Base-by-base conservation (phyloP, 2,329 filamentous ascomycete genomes). In the Clarireedia paspali region DNA sequence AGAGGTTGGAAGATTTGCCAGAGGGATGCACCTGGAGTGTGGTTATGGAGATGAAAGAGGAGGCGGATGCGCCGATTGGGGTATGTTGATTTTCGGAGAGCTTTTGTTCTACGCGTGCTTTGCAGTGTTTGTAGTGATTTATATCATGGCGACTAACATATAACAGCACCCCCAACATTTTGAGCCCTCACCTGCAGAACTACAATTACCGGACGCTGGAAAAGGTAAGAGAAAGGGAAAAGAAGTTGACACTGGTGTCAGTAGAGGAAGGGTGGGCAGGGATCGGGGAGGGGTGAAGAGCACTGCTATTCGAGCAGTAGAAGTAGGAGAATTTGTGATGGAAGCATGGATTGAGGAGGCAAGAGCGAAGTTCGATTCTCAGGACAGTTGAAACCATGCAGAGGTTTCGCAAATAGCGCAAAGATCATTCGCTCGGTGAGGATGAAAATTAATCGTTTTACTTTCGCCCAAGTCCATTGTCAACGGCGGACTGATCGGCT, bases 321-420 rank as follows among this genome's bases (percentile, higher is more conserved):
- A 84, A 62, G 79, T 82, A 2, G 85, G 84, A 4, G 82, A 85
- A 57, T 80, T 88, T 67, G 73, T 79, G 24, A 77, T 88, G 64
- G 85, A 88, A 67, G 75, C 84, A 56, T 88, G 84, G 84, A 78
- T 88, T 55, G 85, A 89, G 70, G 83, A 87, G 66, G 79, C 78
- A 2, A 64, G 57, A 27, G 63, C 61, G 10, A 68, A 68, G 47
- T 54, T 54, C 9, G 44, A 47, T 45, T 24, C 26, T 49, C 42
- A 20, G 42, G n/a, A 45, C 9, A 17, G 9, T 27, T 7, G 12
- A 23, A 5, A 20, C 10, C 5, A 3, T 6, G 42, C 4, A 9
- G 12, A 6, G 6, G 27, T 10, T 30, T 30, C 10, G 10, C 27
- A 10, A 30, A 30, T 9, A 30, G 7, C 3, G 27, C 6, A 30